Evolutionary conservation across 148 eudicot genomes (phyloP).

Genomic region (Diospyros kaki): DNA sequence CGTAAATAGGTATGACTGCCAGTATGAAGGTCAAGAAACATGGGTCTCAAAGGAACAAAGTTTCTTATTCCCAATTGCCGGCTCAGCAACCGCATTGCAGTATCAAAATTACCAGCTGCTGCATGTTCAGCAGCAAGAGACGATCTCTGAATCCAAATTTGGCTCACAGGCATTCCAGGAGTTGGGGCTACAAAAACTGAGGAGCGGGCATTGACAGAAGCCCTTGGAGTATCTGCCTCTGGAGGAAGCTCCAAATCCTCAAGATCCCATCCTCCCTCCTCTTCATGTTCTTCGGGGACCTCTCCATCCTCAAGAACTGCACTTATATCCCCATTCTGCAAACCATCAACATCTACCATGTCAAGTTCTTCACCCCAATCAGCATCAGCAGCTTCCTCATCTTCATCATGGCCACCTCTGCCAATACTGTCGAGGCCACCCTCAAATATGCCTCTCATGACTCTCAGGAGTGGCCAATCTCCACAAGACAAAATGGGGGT

Average conservation of each 20-base stretch:
- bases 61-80: slow-evolving; percentile 84
- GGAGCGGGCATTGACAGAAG: slow-evolving; percentile 39
- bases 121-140: slow-evolving; percentile 95
- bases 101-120: slow-evolving; percentile 92
- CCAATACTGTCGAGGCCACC: slow-evolving; percentile 53
- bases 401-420: slow-evolving; percentile 44
- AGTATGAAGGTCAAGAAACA: slow-evolving; percentile 69
- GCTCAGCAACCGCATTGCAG: slow-evolving; percentile 78
- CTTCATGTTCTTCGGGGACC: slow-evolving; percentile 50
- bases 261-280: slow-evolving; percentile 86
- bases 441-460: slow-evolving; percentile 63
- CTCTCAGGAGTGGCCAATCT: slow-evolving; percentile 78
- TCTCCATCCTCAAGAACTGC: slow-evolving; percentile 37
- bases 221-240: slow-evolving; percentile 77
- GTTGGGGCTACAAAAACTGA: slow-evolving; percentile 62
- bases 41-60: slow-evolving; percentile 64
- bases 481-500: slow-evolving; percentile 55
- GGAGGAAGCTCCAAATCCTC: slow-evolving; percentile 95
- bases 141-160: slow-evolving; percentile 86
- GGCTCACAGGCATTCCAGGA: slow-evolving; percentile 88
- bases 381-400: slow-evolving; percentile 51
- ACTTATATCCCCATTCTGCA: slow-evolving; percentile 35
- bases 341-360: slow-evolving; percentile 40
- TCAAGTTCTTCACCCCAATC: slow-evolving; percentile 69
- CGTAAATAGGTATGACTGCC: slow-evolving; percentile 77